These are phyloP conservation scores for Talaromyces atroroseus DNA, from an alignment of 2,329 filamentous ascomycete genomes.

Conservation along the genomic window DNA sequence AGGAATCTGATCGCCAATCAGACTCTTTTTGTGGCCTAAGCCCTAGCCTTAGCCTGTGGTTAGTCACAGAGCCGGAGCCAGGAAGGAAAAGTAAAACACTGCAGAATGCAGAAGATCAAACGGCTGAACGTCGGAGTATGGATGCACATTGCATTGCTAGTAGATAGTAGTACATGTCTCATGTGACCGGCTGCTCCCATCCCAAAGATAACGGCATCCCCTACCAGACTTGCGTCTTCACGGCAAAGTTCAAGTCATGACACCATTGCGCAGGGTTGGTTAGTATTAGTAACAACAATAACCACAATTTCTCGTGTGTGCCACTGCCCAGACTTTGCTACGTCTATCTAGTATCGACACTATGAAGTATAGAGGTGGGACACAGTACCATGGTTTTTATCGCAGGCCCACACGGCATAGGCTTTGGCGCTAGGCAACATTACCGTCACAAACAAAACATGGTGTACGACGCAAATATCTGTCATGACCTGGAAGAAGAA, in stretches of 20 bases:
- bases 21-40: no score
- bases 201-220: slow-evolving; percentile 6
- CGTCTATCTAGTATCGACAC: background rate
- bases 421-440: slow-evolving; percentile 6
- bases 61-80: no score
- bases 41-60: no score
- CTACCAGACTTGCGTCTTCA: slow-evolving; percentile 1
- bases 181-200: background rate
- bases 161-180: background rate
- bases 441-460: background rate
- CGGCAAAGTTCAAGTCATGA: background rate
- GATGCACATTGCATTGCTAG: no score
- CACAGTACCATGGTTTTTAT: background rate
- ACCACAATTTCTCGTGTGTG: background rate
- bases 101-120: background rate
- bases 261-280: background rate
- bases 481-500: no score
- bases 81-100: no score
- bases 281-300: background rate
- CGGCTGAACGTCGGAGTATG: background rate
- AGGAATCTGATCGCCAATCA: slow-evolving; percentile 2
- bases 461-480: no score
- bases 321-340: background rate
- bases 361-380: no score
- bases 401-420: slow-evolving; percentile 6